Evolutionary conservation across 306 rosid species (phyloP).

Genomic region (Quercus wislizeni): DNA sequence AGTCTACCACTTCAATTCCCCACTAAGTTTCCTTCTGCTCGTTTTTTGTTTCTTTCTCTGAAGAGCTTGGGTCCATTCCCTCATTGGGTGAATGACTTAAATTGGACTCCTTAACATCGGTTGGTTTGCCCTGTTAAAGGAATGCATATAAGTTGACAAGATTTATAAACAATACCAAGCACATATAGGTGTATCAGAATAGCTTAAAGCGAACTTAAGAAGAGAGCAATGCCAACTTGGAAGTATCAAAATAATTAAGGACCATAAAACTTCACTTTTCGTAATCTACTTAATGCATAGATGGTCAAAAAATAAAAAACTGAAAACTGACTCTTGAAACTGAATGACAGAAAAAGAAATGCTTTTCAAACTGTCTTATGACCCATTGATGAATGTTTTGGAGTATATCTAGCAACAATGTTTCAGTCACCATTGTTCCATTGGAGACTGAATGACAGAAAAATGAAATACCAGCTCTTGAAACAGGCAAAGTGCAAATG

Average conservation of each 20-base stretch:
- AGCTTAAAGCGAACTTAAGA: constrained; percentile 6
- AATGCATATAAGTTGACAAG: constrained; percentile 14
- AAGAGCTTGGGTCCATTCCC: constrained; percentile 8
- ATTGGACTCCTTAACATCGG: constrained; percentile 24
- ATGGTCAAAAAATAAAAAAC: not conserved
- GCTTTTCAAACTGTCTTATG: constrained; percentile 8
- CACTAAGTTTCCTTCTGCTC: constrained; percentile 29
- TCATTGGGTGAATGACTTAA: constrained; percentile 31
- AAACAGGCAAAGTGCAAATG: not conserved
- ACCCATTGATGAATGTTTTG: constrained; percentile 4
- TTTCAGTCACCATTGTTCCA: too few relatives aligned
- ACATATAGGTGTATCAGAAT: not conserved
- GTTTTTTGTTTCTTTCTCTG: constrained; percentile 29
- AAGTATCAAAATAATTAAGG: constrained; percentile 7
- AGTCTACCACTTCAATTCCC: constrained; percentile 8
- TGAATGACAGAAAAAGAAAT: not conserved
- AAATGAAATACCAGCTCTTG: too few relatives aligned
- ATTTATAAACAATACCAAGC: constrained; percentile 17
- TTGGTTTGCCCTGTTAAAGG: constrained; percentile 43
- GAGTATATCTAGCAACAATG: constrained; percentile 9
- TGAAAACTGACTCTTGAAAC: not conserved
- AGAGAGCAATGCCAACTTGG: constrained; percentile 3
- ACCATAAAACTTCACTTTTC: not conserved
- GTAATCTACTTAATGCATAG: not conserved
- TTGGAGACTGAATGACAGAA: too few relatives aligned